Evolutionary conservation across 1,284 basidiomycete species (phyloP).

Genomic region (Mycena citricolor): DNA sequence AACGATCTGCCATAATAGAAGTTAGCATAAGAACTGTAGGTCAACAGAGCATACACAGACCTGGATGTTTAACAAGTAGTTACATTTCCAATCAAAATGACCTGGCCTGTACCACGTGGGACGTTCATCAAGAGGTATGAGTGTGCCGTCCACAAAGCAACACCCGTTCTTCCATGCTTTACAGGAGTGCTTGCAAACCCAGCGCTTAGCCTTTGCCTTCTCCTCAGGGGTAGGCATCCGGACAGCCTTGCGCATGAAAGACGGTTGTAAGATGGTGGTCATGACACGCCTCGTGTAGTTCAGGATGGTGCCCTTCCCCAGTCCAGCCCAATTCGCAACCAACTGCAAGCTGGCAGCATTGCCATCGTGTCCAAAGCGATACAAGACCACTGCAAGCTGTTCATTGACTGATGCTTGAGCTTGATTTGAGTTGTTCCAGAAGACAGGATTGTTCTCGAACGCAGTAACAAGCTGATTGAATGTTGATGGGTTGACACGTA

Average conservation of each 20-base stretch:
- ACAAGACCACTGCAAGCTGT: constrained; percentile 35
- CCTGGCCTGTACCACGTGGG: constrained; percentile 34
- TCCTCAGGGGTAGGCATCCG: constrained; percentile 1
- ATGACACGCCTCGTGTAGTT: constrained; percentile 23
- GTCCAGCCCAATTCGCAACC: constrained; percentile 30
- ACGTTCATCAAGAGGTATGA: constrained; percentile 32
- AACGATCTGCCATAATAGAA: constrained; percentile 18
- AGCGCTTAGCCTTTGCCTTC: constrained; percentile 15
- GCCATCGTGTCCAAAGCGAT: constrained; percentile 33
- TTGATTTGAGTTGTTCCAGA: constrained; percentile 8
- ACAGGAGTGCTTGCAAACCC: constrained; percentile 29
- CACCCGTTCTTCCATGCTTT: constrained; percentile 33
- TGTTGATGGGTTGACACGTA: constrained; percentile 12
- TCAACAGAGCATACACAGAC: neutral
- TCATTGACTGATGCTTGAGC: constrained; percentile 24
- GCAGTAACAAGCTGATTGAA: constrained; percentile 9
- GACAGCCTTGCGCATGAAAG: constrained; percentile 3
- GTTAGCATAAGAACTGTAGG: too few relatives aligned
- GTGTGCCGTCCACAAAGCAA: constrained; percentile 35
- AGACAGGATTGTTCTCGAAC: constrained; percentile 1
- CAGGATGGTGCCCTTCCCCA: constrained; percentile 31
- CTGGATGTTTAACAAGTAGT: constrained; percentile 38
- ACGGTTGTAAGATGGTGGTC: constrained; percentile 5
- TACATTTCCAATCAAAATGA: constrained; percentile 39
- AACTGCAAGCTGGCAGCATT: constrained; percentile 31